Evolutionary conservation across 495 filamentous ascomycete species (phyloP), one percentile per base, ranked within the genome.

Genomic region (Penicillium roqueforti): DNA sequence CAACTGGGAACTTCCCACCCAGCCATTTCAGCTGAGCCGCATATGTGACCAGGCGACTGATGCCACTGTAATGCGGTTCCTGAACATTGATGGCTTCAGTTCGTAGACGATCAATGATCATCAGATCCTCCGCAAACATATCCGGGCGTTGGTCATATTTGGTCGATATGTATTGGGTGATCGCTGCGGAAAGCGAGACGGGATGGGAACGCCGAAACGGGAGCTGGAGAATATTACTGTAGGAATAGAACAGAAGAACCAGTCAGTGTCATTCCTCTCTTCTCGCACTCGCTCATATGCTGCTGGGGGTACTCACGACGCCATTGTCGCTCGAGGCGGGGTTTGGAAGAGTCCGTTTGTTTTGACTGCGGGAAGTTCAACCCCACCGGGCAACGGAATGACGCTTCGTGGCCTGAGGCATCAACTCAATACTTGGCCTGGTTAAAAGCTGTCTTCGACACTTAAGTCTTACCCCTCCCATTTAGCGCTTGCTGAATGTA

Each of bases 61-160:
- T 80, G 23, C 93, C 95, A 64, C 87, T 95, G n/a, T 82, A 71
- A 70, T 98, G 93, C 13, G 93, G 83, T 60, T 97, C 93, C 51
- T 87, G 84, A 10, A 92, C 86, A 69, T 91, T 87, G 53, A 97
- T 73, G 40, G 93, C 93, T 55, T 92, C 88, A 42, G 76, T 81
- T 10, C 93, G 83, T 46, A 97, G 66, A 42, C 82, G 76, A 66
- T 98, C 91, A 66, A 98, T 90, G 54, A 87, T 80, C 50, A 93
- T 80, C 37, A 98, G 80, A 72, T 98, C 93, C 46, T 88, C 79
- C 55, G 84, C 81, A 71, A 98, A 98, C 91, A 97, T 96, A 69
- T 96, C 90, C 49, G 95, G 93, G 69, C 96, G 93, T 67, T 98
- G 93, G 71, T 97, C 93, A 87, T 98, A 98, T 80, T 97, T 97